Evolutionary conservation across 306 rosid species (phyloP).

Genomic region (Carpinus viminea): DNA sequence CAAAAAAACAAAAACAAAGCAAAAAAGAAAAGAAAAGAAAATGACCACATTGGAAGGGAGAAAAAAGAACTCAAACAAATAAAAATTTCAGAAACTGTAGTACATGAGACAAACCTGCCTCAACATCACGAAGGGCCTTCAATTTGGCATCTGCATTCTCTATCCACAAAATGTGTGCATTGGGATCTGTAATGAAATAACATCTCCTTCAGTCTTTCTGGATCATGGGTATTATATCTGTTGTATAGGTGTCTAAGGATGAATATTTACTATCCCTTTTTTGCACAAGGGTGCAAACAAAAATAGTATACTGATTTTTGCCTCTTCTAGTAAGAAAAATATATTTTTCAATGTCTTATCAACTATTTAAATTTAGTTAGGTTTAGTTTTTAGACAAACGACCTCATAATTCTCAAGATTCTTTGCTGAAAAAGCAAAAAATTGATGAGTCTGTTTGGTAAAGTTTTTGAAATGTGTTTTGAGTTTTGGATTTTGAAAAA

Average conservation of each 20-base stretch:
- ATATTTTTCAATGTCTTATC: neutral
- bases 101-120: slow-evolving; percentile 47
- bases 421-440: neutral
- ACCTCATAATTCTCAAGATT: neutral
- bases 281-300: too few species aligned
- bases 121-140: slow-evolving; percentile 74
- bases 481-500: too few species aligned
- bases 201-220: neutral
- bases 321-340: too few species aligned
- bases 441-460: too few species aligned
- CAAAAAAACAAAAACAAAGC: neutral
- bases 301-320: too few species aligned
- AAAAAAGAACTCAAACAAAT: neutral
- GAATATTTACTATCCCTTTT: neutral
- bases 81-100: neutral
- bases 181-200: slow-evolving; percentile 67
- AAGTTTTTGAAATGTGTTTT: too few species aligned
- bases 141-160: slow-evolving; percentile 69
- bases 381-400: neutral
- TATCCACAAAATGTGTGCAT: slow-evolving; percentile 86
- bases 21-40: neutral
- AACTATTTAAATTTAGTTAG: neutral
- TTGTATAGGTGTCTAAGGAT: neutral
- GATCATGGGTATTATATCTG: neutral
- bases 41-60: neutral